phyloP scores from a whole-genome alignment of 108 stramenopile genomes.

The Licmophora abbreviata region DNA sequence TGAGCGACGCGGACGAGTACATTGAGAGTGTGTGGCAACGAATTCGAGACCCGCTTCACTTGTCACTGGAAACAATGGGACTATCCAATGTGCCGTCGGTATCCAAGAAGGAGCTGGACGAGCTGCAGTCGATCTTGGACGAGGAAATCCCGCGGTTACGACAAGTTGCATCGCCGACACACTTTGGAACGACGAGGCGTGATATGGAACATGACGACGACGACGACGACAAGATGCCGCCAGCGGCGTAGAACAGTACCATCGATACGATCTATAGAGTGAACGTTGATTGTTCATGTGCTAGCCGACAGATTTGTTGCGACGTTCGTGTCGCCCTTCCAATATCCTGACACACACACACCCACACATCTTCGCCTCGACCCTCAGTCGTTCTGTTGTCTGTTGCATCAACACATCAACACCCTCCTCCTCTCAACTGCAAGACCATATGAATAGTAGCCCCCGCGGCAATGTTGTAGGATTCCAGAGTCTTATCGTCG shows the following conservation, averaged over 20 bases:
- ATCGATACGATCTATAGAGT: neutral
- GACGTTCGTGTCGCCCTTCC: too few species aligned
- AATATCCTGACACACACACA: too few species aligned
- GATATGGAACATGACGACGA: neutral
- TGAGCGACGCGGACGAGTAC: slow-evolving; percentile 86
- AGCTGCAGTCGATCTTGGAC: slow-evolving; percentile 73
- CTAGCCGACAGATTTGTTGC: too few species aligned
- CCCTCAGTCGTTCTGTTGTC: too few species aligned
- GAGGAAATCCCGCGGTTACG: slow-evolving; percentile 77
- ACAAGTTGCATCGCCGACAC: slow-evolving; percentile 69
- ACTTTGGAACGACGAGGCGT: slow-evolving; percentile 33
- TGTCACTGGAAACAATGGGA: slow-evolving; percentile 50
- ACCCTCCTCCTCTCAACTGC: slow-evolving; percentile 90
- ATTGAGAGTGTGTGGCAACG: slow-evolving; percentile 83
- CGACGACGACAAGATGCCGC: neutral
- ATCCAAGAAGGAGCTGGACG: slow-evolving; percentile 39
- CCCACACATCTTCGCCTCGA: too few species aligned
- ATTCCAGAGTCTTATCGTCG: slow-evolving; percentile 90
- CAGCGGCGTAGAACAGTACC: neutral
- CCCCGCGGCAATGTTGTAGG: slow-evolving; percentile 93
- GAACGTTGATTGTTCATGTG: too few species aligned
- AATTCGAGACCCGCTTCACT: slow-evolving; percentile 52
- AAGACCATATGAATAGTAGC: slow-evolving; percentile 99
- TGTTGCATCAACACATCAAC: slow-evolving; percentile 1
- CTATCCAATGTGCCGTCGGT: slow-evolving; percentile 30